Base-by-base conservation (phyloP, 768 basidiomycete species). In the Lepiota venenata region DNA sequence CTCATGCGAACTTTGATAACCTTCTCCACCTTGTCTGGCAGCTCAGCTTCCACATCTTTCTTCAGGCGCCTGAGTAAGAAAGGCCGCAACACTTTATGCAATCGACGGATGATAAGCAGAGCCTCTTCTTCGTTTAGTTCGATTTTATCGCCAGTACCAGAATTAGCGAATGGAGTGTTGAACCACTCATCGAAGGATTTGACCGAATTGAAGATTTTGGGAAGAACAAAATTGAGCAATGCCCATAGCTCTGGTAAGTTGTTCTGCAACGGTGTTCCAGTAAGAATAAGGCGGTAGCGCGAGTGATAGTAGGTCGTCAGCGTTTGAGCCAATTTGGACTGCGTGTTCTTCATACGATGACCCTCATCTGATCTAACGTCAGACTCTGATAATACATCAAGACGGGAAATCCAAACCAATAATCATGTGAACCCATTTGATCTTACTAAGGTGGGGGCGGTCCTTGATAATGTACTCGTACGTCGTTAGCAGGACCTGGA, bases 181-280 rank as follows among this genome's bases (percentile, higher is more conserved):
- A 98, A 99, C 97, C 97, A 99, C 66, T 98, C 97, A 63, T 98
- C 97, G 68, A 99, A 98, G 18, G 94, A 96, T 69, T 98, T 96
- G 57, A 97, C 94, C 0, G 96, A 98, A 74, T 98, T 98, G 80
- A 99, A 98, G 66, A 98, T 85, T 71, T 91, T 93, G 12, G 93
- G 93, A 4, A 93, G 79, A 32, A 89, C 93, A 66, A 98, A 98
- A 69, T 98, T 98, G 65, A 98, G 86, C 43, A 97, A 77, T 0
- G 95, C 82, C 94, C 95, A 97, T 39, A 98, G 72, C 70, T 98
- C 95, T 4, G 94, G 93, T 35, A 98, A 83, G 68, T 98, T 98
- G 74, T 98, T 98, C 71, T 98, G 94, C 9, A 98, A 79, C 8
- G 95, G 95, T 1, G 95, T 98, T 63, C 95, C 95, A 10, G 93